Conservation (phyloP, 345 rosid species). For the Ceriops zippeliana region DNA sequence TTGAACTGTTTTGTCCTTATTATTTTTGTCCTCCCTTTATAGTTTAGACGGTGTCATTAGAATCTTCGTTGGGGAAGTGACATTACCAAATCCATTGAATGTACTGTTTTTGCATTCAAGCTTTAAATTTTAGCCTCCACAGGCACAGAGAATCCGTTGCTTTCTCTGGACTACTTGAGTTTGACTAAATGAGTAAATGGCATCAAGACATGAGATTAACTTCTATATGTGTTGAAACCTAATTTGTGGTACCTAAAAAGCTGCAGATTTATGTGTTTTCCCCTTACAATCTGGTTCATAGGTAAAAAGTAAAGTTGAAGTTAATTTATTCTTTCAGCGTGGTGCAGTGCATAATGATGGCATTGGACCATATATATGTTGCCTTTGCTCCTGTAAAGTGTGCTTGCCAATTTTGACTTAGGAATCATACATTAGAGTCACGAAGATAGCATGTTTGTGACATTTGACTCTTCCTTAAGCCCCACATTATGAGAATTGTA, state of each 20-base stretch:
- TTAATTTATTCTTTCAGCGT: slow-evolving; percentile 19
- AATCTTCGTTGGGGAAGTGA: not conserved
- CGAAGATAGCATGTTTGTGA: too few relatives aligned
- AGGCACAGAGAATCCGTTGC: not conserved
- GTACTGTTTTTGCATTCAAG: not conserved
- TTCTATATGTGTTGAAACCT: not conserved
- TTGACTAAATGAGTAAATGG: not conserved
- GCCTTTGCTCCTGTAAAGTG: slow-evolving; percentile 7
- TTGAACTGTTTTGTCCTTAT: too few relatives aligned
- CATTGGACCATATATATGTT: slow-evolving; percentile 14
- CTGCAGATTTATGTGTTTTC: not conserved
- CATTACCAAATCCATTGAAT: not conserved
- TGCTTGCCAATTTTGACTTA: too few relatives aligned
- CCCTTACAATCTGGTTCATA: not conserved
- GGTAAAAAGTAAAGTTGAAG: slow-evolving; percentile 15
- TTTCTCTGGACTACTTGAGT: not conserved
- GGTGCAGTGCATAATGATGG: slow-evolving; percentile 20
- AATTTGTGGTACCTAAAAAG: not conserved
- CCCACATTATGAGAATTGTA: too few relatives aligned
- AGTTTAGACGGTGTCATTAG: not conserved
- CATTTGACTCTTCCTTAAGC: too few relatives aligned
- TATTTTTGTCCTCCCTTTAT: too few relatives aligned
- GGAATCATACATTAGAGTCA: too few relatives aligned
- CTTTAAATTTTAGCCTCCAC: not conserved
- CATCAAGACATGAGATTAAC: not conserved